These are phyloP conservation scores for Penicillium robsamsonii DNA, from an alignment of 495 filamentous ascomycete species.

Conservation along the genomic window DNA sequence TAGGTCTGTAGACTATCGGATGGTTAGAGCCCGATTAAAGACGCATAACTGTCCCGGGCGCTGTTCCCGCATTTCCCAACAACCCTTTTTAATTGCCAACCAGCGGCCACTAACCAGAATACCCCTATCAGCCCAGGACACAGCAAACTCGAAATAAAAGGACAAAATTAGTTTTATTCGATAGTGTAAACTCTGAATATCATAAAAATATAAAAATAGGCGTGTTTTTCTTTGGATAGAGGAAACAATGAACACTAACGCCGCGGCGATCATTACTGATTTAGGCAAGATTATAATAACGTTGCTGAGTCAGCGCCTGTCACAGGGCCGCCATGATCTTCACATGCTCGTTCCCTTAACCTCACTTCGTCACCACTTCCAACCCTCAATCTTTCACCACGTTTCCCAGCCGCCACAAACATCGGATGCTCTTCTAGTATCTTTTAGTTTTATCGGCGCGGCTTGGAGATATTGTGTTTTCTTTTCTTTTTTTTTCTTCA, in stretches of 20 bases:
- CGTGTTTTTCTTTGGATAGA: neutral
- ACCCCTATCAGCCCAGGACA: neutral
- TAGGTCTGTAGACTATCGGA: neutral
- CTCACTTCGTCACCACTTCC: neutral
- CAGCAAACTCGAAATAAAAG: neutral
- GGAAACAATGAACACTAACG: neutral
- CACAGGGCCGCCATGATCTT: neutral
- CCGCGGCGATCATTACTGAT: neutral
- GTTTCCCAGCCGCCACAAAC: neutral
- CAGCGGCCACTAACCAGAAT: neutral
- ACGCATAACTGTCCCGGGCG: neutral
- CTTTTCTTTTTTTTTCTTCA: neutral
- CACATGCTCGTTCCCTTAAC: neutral
- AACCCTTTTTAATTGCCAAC: neutral
- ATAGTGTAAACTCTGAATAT: neutral
- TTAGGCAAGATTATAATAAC: neutral
- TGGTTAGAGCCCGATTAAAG: neutral
- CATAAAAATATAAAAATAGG: neutral
- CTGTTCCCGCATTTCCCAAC: neutral
- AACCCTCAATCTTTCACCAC: neutral
- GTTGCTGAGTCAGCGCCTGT: neutral
- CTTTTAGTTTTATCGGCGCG: neutral
- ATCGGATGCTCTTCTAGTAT: neutral
- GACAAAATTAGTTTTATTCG: neutral
- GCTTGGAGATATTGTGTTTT: neutral